A percentile compares a stretch with the other conserved stretches of the same genome.
phyloP scores from a whole-genome alignment of 1,139 yeast genomes.

The Hyphopichia fennica region DNA sequence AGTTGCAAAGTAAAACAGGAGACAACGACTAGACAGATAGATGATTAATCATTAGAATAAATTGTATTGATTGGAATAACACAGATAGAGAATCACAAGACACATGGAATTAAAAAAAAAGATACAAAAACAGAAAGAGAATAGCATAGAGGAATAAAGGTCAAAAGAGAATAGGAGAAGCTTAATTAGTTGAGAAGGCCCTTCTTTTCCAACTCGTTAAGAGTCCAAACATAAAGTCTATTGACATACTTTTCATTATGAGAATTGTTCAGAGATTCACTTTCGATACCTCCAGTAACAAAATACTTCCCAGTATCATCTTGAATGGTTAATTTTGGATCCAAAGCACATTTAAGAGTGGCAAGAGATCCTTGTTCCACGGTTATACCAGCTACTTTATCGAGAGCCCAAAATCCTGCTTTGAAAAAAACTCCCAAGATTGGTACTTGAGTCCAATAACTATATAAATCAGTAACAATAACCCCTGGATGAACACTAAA shows the following conservation, averaged over 20 bases:
- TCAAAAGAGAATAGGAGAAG: too few relatives aligned
- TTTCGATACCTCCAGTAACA: constrained; percentile 50
- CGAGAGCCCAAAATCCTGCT: constrained; percentile 13
- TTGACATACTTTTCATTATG: constrained; percentile 20
- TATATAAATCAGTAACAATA: constrained; percentile 34
- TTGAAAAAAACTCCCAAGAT: constrained; percentile 23
- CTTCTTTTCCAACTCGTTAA: constrained; percentile 22
- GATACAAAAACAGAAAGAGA: too few relatives aligned
- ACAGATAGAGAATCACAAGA: too few relatives aligned
- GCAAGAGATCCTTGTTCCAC: constrained; percentile 38
- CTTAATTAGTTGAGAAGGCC: constrained; percentile 12
- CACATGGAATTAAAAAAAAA: too few relatives aligned
- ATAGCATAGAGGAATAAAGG: too few relatives aligned
- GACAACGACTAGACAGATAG: too few relatives aligned
- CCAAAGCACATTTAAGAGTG: constrained; percentile 36
- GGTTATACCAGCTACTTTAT: constrained; percentile 23
- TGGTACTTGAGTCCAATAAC: constrained; percentile 28
- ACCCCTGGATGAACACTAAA: constrained; percentile 43
- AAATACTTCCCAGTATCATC: constrained; percentile 71
- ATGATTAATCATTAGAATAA: too few relatives aligned
- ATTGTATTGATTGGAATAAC: too few relatives aligned
- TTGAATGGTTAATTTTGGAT: constrained; percentile 35
- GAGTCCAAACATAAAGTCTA: constrained; percentile 32
- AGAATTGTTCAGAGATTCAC: constrained; percentile 25
- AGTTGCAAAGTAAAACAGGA: background rate